Base-by-base conservation (phyloP, 2,329 filamentous ascomycete species). In the Domatiomyces globalis region DNA sequence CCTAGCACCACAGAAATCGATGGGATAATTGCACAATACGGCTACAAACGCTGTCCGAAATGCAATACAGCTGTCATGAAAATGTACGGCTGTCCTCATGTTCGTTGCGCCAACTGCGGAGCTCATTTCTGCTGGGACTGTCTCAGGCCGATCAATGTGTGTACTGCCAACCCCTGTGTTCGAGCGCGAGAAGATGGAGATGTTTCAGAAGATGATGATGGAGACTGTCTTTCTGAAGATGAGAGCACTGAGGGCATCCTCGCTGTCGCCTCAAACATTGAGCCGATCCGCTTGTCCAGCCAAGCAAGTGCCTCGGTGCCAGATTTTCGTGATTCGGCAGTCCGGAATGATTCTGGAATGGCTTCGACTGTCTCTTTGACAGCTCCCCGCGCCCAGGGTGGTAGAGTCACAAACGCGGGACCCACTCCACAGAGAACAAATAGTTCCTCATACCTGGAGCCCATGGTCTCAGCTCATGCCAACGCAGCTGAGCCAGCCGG, bases 101-200 rank as follows among this genome's bases (percentile, higher is more conserved):
- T 77, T 56, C 61, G 66, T 49, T 77, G 74, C 51, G 6, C 22
- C 22, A 61, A 64, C 12, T 77, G 74, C 50, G 72, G 73, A 10
- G 70, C 71, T 7, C 68, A 74, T 48, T 77, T 70, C 61, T 77
- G 74, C 60, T 77, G 70, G 66, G 56, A 58, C 6, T 77, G 74
- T 50, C 51, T 63, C 36, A 47, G 56, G 22, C 58, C 64, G 0
- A 64, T 67, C 4, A 59, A 67, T 2, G 54, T 62, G 1, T 71
- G 68, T 52, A 47, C 52, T 9, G 4, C 49, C 3, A 43, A 55
- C 19, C 54, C 49, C 18, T 62, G 60, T 50, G 19, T 20, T 29
- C 10, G 33, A 17, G 29, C 20, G 5, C 46, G 56, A 53, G 39
- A 55, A n/a, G 49, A 57, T 43, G 54, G 60, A 27, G 33, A 56